These are phyloP conservation scores for Coemansia sp. DNA, from an alignment of 192 early-diverging fungal species.

Conservation along the genomic window DNA sequence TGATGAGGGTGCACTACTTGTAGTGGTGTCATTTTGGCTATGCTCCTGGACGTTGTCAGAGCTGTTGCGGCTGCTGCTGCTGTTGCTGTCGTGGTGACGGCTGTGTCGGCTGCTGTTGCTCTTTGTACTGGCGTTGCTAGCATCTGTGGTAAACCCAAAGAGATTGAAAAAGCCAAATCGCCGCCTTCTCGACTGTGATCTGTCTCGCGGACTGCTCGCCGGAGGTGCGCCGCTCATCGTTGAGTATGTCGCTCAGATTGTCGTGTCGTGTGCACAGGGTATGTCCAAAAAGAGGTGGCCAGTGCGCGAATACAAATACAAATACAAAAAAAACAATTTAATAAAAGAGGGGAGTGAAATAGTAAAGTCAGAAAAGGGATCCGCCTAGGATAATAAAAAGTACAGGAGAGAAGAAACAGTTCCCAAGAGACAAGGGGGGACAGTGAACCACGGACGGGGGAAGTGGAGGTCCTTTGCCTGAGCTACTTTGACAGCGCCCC, in stretches of 20 bases:
- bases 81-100: slow-evolving; percentile 3
- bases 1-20: not conserved
- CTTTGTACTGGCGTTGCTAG: slow-evolving; percentile 12
- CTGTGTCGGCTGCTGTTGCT: slow-evolving; percentile 17
- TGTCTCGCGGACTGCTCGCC: slow-evolving; percentile 13
- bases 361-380: slow-evolving; percentile 5
- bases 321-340: not conserved
- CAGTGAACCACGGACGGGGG: slow-evolving; percentile 9
- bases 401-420: not conserved
- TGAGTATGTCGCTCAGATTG: not conserved
- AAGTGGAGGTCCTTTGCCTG: not conserved
- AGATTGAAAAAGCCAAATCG: slow-evolving; percentile 53
- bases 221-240: slow-evolving; percentile 26
- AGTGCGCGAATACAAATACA: slow-evolving; percentile 6
- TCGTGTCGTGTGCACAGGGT: not conserved
- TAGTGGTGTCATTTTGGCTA: slow-evolving; percentile 3
- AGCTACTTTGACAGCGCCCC: not conserved
- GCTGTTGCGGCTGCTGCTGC: slow-evolving; percentile 9
- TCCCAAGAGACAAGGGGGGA: not conserved
- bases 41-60: slow-evolving; percentile 6
- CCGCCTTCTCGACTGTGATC: slow-evolving; percentile 31
- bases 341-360: slow-evolving; percentile 1
- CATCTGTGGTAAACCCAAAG: slow-evolving; percentile 36
- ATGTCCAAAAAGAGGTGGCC: not conserved
- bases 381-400: not conserved